These are phyloP conservation scores for Fusarium papillatum DNA, from an alignment of 2,329 filamentous ascomycete species.

Conservation along the genomic window DNA sequence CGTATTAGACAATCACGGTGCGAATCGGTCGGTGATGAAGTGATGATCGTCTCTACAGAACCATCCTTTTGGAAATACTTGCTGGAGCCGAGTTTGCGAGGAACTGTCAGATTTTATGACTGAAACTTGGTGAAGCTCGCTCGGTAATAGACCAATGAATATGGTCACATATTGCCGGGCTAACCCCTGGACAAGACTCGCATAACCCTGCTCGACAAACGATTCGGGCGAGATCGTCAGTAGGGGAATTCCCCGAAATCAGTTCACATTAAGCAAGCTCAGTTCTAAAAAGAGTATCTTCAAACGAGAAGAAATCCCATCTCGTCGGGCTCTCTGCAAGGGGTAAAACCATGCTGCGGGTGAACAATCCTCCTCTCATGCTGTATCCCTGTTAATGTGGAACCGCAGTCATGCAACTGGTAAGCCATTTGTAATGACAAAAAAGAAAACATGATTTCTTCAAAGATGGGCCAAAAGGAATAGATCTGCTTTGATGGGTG, in stretches of 20 bases:
- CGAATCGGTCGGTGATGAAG: background rate
- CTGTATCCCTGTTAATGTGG: background rate
- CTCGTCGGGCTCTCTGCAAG: slow-evolving; percentile 1
- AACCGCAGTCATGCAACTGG: background rate
- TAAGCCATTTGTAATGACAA: background rate
- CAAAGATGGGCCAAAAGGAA: background rate
- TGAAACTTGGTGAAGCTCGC: background rate
- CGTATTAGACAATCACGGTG: too few species aligned
- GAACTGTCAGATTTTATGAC: background rate
- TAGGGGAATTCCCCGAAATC: background rate
- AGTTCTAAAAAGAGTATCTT: background rate
- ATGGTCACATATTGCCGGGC: background rate
- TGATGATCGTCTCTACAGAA: background rate
- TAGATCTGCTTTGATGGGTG: background rate
- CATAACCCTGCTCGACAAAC: background rate
- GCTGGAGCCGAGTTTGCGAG: background rate
- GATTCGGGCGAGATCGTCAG: slow-evolving; percentile 12
- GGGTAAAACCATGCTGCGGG: background rate
- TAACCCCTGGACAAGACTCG: background rate
- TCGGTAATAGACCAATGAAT: background rate
- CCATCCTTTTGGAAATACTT: background rate
- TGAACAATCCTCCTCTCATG: background rate
- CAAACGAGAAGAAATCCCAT: background rate
- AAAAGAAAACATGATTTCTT: slow-evolving; percentile 5
- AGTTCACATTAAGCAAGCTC: background rate